Percentiles rank a stretch among this genome's conserved stretches.
Conservation (phyloP, 345 rosid genomes). For the Eucalyptus urophylla region DNA sequence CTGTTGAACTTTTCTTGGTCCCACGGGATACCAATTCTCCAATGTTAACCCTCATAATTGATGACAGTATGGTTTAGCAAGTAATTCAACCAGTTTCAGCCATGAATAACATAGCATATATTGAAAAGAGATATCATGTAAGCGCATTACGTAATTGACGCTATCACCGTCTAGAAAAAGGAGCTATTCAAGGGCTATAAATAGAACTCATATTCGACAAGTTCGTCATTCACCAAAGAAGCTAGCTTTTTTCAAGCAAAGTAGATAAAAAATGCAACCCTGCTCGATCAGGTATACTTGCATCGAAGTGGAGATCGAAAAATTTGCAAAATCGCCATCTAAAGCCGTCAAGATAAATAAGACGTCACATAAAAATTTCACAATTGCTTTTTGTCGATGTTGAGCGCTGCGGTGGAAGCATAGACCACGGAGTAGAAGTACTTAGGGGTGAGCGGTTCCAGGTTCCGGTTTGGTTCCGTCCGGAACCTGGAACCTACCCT, state of each 20-base stretch:
- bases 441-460: neutral
- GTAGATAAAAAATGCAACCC: neutral
- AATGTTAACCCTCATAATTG: too few species aligned
- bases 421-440: conserved; percentile 70
- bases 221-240: neutral
- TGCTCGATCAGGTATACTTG: neutral
- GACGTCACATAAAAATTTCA: too few species aligned
- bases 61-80: too few species aligned
- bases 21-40: too few species aligned
- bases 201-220: neutral
- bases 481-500: too few species aligned
- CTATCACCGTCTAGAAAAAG: neutral
- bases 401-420: conserved; percentile 40
- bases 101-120: neutral
- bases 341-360: neutral
- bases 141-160: neutral
- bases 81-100: too few species aligned
- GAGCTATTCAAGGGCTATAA: neutral
- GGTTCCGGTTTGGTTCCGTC: too few species aligned
- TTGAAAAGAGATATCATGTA: neutral
- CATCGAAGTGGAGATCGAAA: too few species aligned
- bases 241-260: neutral
- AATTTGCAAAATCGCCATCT: neutral
- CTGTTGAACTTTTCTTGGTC: too few species aligned
- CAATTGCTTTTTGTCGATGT: conserved; percentile 16